Evolutionary conservation across 305 asterid genomes (phyloP), one percentile per base, ranked within the genome.

Genomic region (Rubia balearica): DNA sequence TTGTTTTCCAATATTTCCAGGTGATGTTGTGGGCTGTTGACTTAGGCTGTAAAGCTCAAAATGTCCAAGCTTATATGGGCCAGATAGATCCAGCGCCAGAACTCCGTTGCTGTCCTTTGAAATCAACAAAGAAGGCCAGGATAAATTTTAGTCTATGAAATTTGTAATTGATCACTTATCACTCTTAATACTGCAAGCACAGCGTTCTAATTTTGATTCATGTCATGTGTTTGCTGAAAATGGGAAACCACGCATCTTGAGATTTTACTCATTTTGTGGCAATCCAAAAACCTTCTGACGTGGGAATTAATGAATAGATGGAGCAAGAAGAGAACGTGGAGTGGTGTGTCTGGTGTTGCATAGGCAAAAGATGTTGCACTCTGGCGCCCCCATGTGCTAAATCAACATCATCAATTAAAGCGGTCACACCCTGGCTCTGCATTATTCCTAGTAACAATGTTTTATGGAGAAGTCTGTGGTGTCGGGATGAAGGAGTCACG

Each of bases 381-480:
- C 65, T 51, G 68, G 65, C 78, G n/a, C 4, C 12, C 69, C 49
- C 78, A 75, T 70, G 78, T 75, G 78, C 61, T 53, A 8, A 13
- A 13, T 30, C 59, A 38, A 56, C 38, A 30, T 59, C 30, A 45
- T 61, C 42, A 17, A 55, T 9, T 38, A 38, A 9, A n/a, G n/a
- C 16, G 49, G 51, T 46, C 74, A 71, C 70, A 67, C 30, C 57
- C 57, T 27, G 60, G n/a, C 68, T 24, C 9, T 30, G 9, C 30
- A 63, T 62, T 16, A 62, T 62, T 61, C 17, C 16, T 61, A 49
- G 56, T 49, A 49, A 49, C 57, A 17, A 16, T 51, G 22, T 51
- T 51, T 51, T 30, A 30, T 30, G 33, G 33, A 30, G n/a, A n/a
- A n/a, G n/a, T n/a, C n/a, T n/a, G n/a, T n/a, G n/a, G n/a, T n/a